Evolutionary conservation across 106 monocot genomes (phyloP).

Genomic region (Gastrodia elata): DNA sequence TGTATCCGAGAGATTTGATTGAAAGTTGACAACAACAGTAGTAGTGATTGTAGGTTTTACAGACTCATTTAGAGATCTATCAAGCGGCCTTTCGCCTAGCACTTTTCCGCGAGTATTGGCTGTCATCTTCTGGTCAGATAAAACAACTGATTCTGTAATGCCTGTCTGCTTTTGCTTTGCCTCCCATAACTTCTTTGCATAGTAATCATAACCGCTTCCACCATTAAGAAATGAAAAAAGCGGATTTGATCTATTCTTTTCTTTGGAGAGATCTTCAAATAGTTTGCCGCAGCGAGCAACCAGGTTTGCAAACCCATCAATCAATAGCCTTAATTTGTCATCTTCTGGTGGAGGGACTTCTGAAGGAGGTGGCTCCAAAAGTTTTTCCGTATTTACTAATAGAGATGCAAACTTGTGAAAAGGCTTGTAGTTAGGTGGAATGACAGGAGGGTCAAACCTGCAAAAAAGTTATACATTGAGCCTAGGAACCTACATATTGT

Average conservation of each 20-base stretch:
- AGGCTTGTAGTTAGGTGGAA: slow-evolving; percentile 62
- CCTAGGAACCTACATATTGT: neutral
- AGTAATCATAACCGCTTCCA: slow-evolving; percentile 72
- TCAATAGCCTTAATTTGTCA: slow-evolving; percentile 47
- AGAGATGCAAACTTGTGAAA: slow-evolving; percentile 59
- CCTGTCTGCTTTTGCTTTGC: slow-evolving; percentile 39
- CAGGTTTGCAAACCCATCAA: slow-evolving; percentile 82
- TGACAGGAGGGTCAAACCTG: slow-evolving; percentile 78
- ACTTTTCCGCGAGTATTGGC: slow-evolving; percentile 75
- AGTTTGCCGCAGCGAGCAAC: slow-evolving; percentile 83
- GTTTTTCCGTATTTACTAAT: slow-evolving; percentile 20
- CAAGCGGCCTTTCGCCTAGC: slow-evolving; percentile 78
- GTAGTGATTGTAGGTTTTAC: slow-evolving; percentile 14
- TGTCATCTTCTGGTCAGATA: slow-evolving; percentile 50
- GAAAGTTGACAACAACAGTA: slow-evolving; percentile 37
- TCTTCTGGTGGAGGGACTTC: slow-evolving; percentile 84
- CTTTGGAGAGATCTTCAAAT: slow-evolving; percentile 84
- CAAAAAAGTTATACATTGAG: slow-evolving; percentile 3
- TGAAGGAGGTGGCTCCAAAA: slow-evolving; percentile 47
- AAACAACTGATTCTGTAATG: slow-evolving; percentile 20
- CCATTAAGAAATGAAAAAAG: slow-evolving; percentile 74
- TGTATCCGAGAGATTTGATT: slow-evolving; percentile 68
- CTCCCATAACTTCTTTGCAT: slow-evolving; percentile 86
- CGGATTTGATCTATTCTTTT: slow-evolving; percentile 76
- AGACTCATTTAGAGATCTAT: slow-evolving; percentile 23